Evolutionary conservation across 805 yeast genomes (phyloP).

Genomic region (Yarrowia sp.): DNA sequence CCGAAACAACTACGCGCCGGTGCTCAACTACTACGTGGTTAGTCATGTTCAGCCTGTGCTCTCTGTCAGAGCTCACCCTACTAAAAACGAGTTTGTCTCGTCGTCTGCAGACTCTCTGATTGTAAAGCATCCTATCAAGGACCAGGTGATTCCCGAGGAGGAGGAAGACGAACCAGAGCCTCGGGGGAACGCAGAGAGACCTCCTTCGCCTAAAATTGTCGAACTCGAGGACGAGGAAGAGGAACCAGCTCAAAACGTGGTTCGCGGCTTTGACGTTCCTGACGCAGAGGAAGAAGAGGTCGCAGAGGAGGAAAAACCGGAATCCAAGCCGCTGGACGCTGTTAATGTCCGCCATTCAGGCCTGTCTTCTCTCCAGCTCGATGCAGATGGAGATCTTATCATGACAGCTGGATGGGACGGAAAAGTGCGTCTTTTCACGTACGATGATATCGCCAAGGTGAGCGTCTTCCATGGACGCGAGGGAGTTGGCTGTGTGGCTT

Average conservation of each 20-base stretch:
- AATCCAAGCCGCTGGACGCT: background rate
- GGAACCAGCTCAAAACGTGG: constrained; percentile 32
- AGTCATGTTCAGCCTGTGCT: constrained; percentile 40
- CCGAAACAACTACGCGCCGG: constrained; percentile 27
- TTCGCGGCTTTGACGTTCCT: background rate
- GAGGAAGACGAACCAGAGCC: background rate
- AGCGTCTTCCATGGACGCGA: constrained; percentile 38
- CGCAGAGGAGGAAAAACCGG: background rate
- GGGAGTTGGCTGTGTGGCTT: constrained; percentile 35
- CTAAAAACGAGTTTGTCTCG: constrained; percentile 34
- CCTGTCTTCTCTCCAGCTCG: background rate
- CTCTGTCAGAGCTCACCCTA: constrained; percentile 32
- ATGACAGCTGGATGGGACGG: constrained; percentile 46
- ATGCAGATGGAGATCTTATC: background rate
- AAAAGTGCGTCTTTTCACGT: constrained; percentile 38
- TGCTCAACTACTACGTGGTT: constrained; percentile 25
- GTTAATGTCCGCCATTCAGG: constrained; percentile 16
- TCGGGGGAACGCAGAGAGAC: background rate
- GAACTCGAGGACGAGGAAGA: constrained; percentile 35
- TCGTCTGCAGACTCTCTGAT: constrained; percentile 39
- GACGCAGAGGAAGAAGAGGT: background rate
- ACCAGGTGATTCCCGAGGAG: background rate
- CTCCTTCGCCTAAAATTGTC: constrained; percentile 33
- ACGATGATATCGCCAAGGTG: constrained; percentile 36
- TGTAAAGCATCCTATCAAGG: constrained; percentile 34